A percentile compares a stretch with the other conserved stretches of the same genome.
Conservation (phyloP, 176 grass and related monocot genomes). For the Aegilops speltoides region DNA sequence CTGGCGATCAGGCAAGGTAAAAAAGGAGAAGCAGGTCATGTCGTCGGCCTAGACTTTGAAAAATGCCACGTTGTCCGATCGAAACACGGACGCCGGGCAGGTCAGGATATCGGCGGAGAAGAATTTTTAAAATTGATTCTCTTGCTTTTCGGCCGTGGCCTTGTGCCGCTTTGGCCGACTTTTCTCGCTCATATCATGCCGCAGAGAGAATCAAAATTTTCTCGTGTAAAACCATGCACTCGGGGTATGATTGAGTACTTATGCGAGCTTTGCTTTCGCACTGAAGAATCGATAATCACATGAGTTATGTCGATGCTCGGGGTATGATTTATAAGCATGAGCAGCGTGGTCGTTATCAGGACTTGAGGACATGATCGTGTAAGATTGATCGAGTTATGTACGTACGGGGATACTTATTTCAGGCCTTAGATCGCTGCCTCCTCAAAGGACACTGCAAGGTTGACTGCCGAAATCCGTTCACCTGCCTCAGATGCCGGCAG, state of each 20-base stretch:
- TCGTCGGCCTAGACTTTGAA: neutral
- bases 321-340: neutral
- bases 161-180: neutral
- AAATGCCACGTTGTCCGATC: slow-evolving; percentile 11
- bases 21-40: neutral
- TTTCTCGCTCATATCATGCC: neutral
- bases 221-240: neutral
- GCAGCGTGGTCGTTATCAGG: neutral
- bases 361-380: neutral
- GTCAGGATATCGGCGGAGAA: neutral
- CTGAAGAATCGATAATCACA: neutral
- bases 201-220: neutral
- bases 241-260: too few species aligned
- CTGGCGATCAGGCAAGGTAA: neutral
- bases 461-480: neutral
- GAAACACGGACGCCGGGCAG: neutral
- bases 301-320: neutral
- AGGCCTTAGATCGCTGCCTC: neutral
- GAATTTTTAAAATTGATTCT: neutral
- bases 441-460: neutral
- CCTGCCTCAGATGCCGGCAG: neutral
- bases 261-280: neutral
- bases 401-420: too few species aligned
- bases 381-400: too few species aligned
- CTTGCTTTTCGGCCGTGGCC: neutral